These are phyloP conservation scores for Biscutella laevigata DNA, from an alignment of 441 rosid species.

Conservation along the genomic window DNA sequence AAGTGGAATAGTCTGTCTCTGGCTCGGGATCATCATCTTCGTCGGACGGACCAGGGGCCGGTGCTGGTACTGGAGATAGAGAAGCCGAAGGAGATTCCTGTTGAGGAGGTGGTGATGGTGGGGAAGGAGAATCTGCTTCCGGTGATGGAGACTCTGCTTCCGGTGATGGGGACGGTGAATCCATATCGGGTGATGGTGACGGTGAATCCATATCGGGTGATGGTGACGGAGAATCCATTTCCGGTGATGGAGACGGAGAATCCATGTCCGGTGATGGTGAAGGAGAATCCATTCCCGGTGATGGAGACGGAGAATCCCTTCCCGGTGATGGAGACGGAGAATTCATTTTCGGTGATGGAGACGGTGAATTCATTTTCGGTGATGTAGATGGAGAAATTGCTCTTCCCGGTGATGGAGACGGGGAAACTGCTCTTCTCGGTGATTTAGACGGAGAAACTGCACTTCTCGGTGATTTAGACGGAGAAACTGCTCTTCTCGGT, in stretches of 20 bases:
- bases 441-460: too few relatives aligned
- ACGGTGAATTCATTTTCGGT: too few relatives aligned
- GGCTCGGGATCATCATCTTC: not conserved
- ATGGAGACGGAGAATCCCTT: not conserved
- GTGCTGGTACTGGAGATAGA: slow-evolving; percentile 7
- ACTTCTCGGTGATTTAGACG: too few relatives aligned
- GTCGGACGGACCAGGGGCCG: slow-evolving; percentile 17
- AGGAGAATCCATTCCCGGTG: not conserved
- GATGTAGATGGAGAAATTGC: too few relatives aligned
- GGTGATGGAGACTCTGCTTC: slow-evolving; percentile 32
- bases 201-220: too few relatives aligned
- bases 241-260: not conserved
- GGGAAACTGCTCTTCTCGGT: too few relatives aligned
- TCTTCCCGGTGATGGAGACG: too few relatives aligned
- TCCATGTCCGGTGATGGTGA: too few relatives aligned
- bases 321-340: too few relatives aligned
- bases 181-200: too few relatives aligned
- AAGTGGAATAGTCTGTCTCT: slow-evolving; percentile 20
- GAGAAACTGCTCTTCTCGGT: too few relatives aligned
- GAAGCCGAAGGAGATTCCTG: not conserved
- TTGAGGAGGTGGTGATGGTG: not conserved
- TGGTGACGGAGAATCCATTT: slow-evolving; percentile 15
- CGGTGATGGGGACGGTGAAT: slow-evolving; percentile 39
- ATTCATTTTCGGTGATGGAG: too few relatives aligned
- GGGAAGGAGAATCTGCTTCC: slow-evolving; percentile 4